phyloP scores from a whole-genome alignment of 148 eudicot genomes.

The Vaccinium macrocarpon region DNA sequence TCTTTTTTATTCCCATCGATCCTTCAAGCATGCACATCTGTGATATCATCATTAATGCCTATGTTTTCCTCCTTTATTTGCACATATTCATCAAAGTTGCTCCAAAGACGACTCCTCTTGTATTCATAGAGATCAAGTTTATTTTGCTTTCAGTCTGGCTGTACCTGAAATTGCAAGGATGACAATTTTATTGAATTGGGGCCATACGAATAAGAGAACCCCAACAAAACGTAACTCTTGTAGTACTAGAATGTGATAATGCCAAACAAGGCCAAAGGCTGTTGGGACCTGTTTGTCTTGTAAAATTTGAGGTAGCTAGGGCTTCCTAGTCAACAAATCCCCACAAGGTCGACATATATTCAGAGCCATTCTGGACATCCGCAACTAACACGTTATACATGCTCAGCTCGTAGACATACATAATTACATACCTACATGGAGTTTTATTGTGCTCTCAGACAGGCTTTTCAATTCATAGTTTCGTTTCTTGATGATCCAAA shows the following conservation, averaged over 20 bases:
- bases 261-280: no score
- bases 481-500: not conserved
- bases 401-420: not conserved
- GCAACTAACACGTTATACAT: not conserved
- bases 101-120: not conserved
- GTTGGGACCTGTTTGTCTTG: no score
- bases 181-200: no score
- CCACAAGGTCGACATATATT: not conserved
- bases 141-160: not conserved
- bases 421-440: not conserved
- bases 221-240: no score
- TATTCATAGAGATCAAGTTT: not conserved
- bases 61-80: constrained; percentile 1
- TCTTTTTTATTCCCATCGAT: not conserved
- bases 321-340: not conserved
- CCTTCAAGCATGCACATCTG: not conserved
- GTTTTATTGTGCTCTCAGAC: not conserved
- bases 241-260: no score
- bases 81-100: not conserved
- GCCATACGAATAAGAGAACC: no score
- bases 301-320: no score
- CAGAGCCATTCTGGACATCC: not conserved
- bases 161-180: no score
- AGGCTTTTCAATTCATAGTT: not conserved
- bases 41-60: not conserved